Conservation (phyloP, 257 asterid species). For the Knoxia roxburghii region DNA sequence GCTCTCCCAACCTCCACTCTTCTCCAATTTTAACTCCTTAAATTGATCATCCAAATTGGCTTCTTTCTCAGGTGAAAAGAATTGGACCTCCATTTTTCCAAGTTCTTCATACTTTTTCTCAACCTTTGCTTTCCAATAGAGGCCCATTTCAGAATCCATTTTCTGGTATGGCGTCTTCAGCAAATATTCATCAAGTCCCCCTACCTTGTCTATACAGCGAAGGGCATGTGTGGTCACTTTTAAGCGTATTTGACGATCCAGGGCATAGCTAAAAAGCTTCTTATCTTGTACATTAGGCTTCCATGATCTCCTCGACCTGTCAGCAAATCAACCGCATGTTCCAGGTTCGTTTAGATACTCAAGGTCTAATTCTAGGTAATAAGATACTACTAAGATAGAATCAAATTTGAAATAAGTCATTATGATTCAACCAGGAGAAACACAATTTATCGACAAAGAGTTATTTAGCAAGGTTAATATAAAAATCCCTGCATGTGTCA, state of each 20-base stretch:
- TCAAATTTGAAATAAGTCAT: too few species aligned
- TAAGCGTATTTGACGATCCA: conserved; percentile 78
- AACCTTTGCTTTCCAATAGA: conserved; percentile 83
- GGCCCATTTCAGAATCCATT: conserved; percentile 88
- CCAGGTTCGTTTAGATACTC: too few species aligned
- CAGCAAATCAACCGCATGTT: too few species aligned
- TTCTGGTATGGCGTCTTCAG: conserved; percentile 84
- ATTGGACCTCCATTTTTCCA: conserved; percentile 79
- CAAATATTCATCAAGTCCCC: conserved; percentile 91
- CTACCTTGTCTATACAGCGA: conserved; percentile 96
- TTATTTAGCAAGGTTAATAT: conserved; percentile 15
- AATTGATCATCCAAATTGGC: conserved; percentile 53
- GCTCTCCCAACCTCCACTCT: conserved; percentile 57
- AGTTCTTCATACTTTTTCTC: conserved; percentile 85
- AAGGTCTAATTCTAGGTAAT: too few species aligned
- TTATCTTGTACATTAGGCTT: conserved; percentile 88
- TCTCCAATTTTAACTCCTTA: conserved; percentile 45
- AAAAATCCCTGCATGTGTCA: not conserved
- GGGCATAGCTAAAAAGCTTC: conserved; percentile 82
- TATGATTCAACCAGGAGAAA: too few species aligned
- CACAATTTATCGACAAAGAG: conserved; percentile 18
- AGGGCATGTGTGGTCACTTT: conserved; percentile 89
- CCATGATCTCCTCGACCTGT: conserved; percentile 81
- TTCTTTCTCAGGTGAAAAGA: conserved; percentile 81
- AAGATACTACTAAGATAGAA: too few species aligned